Evolutionary conservation across 1,139 yeast species (phyloP), one percentile per base, ranked within the genome.

Genomic region (Arxiozyma telluris): DNA sequence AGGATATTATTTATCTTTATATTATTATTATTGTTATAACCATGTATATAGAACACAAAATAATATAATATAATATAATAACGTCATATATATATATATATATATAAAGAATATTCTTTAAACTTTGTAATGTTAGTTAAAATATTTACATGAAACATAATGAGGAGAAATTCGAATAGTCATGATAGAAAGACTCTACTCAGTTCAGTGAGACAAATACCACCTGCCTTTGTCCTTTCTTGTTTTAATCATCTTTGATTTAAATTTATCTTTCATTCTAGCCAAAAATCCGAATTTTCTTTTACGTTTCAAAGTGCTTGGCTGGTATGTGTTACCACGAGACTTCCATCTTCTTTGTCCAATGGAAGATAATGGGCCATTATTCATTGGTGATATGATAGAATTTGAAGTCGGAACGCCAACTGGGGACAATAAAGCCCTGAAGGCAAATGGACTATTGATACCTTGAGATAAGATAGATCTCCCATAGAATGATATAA

Each of bases 291-390:
- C 98, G 58, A 87, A 79, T 41, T 87, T 84, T 72, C 96, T 84
- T 76, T 93, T 93, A 69, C 98, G 80, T 68, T 87, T 89, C 59
- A 88, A 75, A 1, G 95, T 90, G 56, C 91, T 85, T 49, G 98
- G 98, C 71, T 91, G 98, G 71, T 86, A 93, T 23, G 96, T 89
- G 73, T 89, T 87, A 72, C 98, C 98, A 75, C 96, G 82, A 34
- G 90, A 77, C 68, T 87, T 84, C 84, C 91, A 84, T 74, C 96
- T 80, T 73, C 76, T 81, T 52, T 64, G 68, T 22, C 12, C 39
- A 34, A 34, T 34, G 39, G 39, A 3, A 34, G 39, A 34, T 34
- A 34, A 34, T 34, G 39, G 21, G 11, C 27, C 45, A 20, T 21
- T 22, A 21, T 22, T 21, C 3, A 22, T 21, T 21, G 45, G 8